Conservation (phyloP, 2,329 filamentous ascomycete genomes). For the Pestalotiopsis sp. region DNA sequence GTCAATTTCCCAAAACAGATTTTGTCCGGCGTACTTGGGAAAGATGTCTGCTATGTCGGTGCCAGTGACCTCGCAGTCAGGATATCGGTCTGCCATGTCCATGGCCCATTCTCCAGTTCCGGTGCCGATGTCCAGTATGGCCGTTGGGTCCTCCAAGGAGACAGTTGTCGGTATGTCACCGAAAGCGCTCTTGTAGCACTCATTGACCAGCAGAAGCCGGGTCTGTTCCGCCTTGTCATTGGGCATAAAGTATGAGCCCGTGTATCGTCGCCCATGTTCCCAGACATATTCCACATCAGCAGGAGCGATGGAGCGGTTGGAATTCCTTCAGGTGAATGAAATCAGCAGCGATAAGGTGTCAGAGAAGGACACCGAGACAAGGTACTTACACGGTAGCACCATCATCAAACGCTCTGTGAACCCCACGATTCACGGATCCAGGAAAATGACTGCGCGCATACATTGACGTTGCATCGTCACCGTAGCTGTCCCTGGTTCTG, state of each 20-base stretch:
- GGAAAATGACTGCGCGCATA: constrained; percentile 46
- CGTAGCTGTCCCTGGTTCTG: constrained; percentile 20
- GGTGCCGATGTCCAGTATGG: constrained; percentile 61
- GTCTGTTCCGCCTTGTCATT: constrained; percentile 69
- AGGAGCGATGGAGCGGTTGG: constrained; percentile 52
- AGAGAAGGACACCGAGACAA: background rate
- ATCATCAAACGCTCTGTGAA: constrained; percentile 37
- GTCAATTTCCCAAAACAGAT: constrained; percentile 62
- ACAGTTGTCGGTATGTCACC: constrained; percentile 47
- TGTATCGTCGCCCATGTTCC: constrained; percentile 66
- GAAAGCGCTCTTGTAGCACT: constrained; percentile 60
- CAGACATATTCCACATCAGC: constrained; percentile 57
- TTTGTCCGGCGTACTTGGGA: constrained; percentile 57
- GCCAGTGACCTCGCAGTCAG: constrained; percentile 58
- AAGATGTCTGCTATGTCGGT: constrained; percentile 63
- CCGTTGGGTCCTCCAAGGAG: constrained; percentile 40
- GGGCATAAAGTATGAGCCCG: constrained; percentile 65
- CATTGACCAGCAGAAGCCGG: constrained; percentile 62
- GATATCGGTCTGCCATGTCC: constrained; percentile 56
- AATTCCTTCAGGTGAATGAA: constrained; percentile 21
- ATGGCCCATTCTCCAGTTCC: constrained; percentile 58
- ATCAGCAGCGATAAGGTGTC: background rate
- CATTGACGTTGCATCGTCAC: constrained; percentile 42
- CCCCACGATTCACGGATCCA: constrained; percentile 35
- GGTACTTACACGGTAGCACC: constrained; percentile 41